A percentile compares a stretch with the other conserved stretches of the same genome.
Evolutionary conservation across 176 grass and related monocot genomes (phyloP).

Genomic region (Carex kokanica): DNA sequence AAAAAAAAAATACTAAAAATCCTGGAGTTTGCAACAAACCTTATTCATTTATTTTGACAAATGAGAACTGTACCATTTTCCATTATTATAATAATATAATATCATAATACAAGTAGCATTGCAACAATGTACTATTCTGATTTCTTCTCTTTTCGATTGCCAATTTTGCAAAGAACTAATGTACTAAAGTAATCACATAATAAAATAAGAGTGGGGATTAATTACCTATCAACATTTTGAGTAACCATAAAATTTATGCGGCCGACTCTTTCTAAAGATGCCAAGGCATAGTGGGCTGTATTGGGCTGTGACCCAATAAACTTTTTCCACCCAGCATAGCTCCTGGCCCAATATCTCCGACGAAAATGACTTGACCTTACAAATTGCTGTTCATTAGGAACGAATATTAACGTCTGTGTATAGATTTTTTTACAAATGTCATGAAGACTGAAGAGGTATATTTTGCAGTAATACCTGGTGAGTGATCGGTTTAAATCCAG

Average conservation of each 20-base stretch:
- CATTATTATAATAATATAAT: background rate
- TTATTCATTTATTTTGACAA: background rate
- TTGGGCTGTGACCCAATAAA: conserved; percentile 76
- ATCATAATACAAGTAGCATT: conserved; percentile 4
- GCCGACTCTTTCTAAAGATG: conserved; percentile 72
- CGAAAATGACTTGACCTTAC: conserved; percentile 58
- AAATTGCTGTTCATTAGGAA: conserved; percentile 58
- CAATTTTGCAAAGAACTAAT: background rate
- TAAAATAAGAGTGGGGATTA: background rate
- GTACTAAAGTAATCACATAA: background rate
- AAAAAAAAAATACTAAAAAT: background rate
- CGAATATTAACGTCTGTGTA: background rate
- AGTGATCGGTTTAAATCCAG: conserved; percentile 95
- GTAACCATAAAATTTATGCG: conserved; percentile 74
- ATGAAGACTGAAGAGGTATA: background rate
- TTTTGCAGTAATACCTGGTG: conserved; percentile 58
- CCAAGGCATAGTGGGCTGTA: conserved; percentile 70
- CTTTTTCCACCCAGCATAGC: conserved; percentile 92
- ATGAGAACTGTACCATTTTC: background rate
- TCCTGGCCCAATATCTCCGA: conserved; percentile 92
- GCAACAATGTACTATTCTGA: background rate
- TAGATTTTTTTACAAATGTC: background rate
- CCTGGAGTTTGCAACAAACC: background rate
- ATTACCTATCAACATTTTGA: conserved; percentile 95
- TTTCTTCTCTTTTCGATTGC: background rate